A percentile compares a stretch with the other conserved stretches of the same genome.
Evolutionary conservation across 1,284 basidiomycete species (phyloP).

Genomic region (Schizophyllum amplum): DNA sequence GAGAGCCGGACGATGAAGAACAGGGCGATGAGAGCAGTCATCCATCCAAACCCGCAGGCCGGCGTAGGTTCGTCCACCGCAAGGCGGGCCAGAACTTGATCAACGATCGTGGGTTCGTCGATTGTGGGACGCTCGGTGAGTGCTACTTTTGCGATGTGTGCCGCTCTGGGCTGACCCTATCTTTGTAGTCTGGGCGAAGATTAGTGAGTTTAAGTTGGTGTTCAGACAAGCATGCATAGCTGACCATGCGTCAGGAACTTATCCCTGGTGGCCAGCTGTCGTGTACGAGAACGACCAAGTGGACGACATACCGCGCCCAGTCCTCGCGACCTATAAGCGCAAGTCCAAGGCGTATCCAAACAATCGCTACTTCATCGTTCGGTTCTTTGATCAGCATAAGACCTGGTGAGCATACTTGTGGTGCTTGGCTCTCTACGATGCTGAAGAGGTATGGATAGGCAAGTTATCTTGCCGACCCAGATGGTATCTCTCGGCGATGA

Average conservation of each 20-base stretch:
- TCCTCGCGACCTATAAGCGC: constrained; percentile 24
- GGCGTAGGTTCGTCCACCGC: background rate
- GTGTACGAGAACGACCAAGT: constrained; percentile 45
- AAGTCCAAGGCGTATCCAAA: constrained; percentile 22
- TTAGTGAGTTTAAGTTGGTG: background rate
- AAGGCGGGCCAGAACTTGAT: constrained; percentile 20
- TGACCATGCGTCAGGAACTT: constrained; percentile 33
- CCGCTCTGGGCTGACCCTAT: constrained; percentile 4
- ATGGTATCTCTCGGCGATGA: constrained; percentile 52
- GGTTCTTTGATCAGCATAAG: constrained; percentile 56
- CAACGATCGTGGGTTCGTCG: constrained; percentile 21
- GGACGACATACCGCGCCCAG: constrained; percentile 36
- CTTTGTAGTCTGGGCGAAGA: background rate
- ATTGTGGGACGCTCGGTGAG: constrained; percentile 47
- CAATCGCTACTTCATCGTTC: constrained; percentile 40
- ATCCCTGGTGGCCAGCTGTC: constrained; percentile 62
- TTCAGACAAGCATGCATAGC: background rate
- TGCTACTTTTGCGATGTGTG: constrained; percentile 6
- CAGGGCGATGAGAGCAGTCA: background rate
- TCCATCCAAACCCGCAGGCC: background rate
- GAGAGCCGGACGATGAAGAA: constrained; percentile 5
- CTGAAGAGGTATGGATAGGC: constrained; percentile 28
- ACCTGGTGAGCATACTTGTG: constrained; percentile 41
- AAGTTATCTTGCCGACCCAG: constrained; percentile 40
- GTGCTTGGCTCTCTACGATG: background rate